Base-by-base conservation (phyloP, 306 rosid species). In the Quercus gilva region DNA sequence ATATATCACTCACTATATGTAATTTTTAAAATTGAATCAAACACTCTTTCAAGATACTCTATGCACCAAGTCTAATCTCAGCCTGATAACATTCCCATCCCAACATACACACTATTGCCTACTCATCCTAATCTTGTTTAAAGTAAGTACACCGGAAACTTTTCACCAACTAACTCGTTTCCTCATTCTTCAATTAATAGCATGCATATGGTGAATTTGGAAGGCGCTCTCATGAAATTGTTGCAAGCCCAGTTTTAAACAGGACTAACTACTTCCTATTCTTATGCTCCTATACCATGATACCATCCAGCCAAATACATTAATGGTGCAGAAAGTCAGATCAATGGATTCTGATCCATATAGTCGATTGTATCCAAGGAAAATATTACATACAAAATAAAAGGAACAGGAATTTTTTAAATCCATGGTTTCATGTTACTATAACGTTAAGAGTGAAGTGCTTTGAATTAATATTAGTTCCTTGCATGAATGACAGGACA, bases 381-480 rank as follows among this genome's bases (percentile, higher is more conserved):
- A 4, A 17, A 5, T 23, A 26, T 64, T 67, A 56, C 18, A 56
- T n/a, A 51, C 3, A 33, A 74, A 78, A 55, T 31, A 78, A 53
- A 64, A 31, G 69, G 52, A 76, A 43, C 56, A 43, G 15, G 25
- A 75, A 61, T 65, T 69, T 57, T 79, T 71, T 63, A 75, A 75
- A 71, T n/a, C 28, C 63, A 26, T 59, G 31, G 12, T 76, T 69
- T 75, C 51, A 64, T 18, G 43, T 71, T 76, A 8, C 71, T 68
- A 79, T 53, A 58, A 20, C 59, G 55, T 11, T 56, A 65, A 60
- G 35, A 75, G 64, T 74, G 63, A 58, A 51, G 43, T 72, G 71
- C 80, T 75, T 74, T 72, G 76, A 58, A 77, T 53, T 80, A 79
- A 70, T 74, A 69, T 31, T 31, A 73, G 71, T 15, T 74, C 29